Base-by-base conservation (phyloP, 139 green algal species). In the Volvox reticuliferus region DNA sequence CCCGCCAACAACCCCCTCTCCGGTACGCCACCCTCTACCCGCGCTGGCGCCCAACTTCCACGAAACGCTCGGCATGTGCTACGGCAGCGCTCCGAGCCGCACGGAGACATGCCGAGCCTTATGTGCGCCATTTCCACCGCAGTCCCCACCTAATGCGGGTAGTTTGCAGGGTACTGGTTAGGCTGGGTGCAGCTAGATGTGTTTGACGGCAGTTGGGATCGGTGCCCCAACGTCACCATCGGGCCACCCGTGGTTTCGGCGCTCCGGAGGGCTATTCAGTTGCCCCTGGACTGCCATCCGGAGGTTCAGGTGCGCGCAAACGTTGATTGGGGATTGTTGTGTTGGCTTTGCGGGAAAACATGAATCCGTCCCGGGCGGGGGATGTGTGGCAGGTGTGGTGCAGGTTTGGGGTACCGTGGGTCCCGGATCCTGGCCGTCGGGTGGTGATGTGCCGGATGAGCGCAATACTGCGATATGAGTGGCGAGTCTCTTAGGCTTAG, bases 1-100 rank as follows among this genome's bases (percentile, higher is more conserved):
- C 91, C 68, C 97, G 97, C 93, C 3, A 13, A 0, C 77, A 79
- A 33, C 67, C 36, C 20, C 88, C 93, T 62, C 95, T 92, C 80
- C 20, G 76, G 26, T 98, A 98, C 91, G 91, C 82, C 6, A 30
- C 35, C 30, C 94, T 98, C 1, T 98, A 98, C 93, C 94, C 94
- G 22, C 90, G 0, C 93, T 98, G 2, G 89, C 91, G 63, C 79
- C 79, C 13, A 79, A 91, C 28, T 94, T 93, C 78, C 91, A 96
- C 61, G 81, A 30, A 32, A 61, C 33, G 14, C 13, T 68, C 79
- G 79, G 68, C 79, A 33, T 33, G 44, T 14, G 9, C 5, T 55
- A 55, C 44, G 44, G 9, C 44, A 5, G 44, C 44, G 9, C 44
- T 9, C 44, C 5, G 5, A 5, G 44, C 9, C 9, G 44, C 44